Percentiles rank a stretch among this genome's conserved stretches.
Conservation (phyloP, 2,329 filamentous ascomycete species). For the Sodiomyces alkalinus region DNA sequence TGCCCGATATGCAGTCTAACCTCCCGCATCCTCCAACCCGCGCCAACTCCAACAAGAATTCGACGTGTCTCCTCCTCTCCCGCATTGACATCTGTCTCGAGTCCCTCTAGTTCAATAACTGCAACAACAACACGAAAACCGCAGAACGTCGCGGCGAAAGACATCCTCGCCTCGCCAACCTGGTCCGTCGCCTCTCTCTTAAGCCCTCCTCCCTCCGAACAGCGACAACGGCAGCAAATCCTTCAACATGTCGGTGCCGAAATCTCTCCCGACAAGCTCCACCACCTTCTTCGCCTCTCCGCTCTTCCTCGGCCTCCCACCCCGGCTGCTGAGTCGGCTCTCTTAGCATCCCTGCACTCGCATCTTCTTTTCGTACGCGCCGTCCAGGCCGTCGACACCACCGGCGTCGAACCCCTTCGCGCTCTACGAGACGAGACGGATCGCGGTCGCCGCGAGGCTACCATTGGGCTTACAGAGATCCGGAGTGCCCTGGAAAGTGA, state of each 20-base stretch:
- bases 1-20: no score
- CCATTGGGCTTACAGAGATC: conserved; percentile 43
- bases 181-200: conserved; percentile 77
- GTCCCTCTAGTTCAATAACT: no score
- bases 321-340: conserved; percentile 46
- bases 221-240: no score
- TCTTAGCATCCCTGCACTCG: conserved; percentile 60
- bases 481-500: conserved; percentile 43
- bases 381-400: conserved; percentile 66
- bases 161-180: conserved; percentile 48
- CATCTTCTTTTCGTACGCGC: conserved; percentile 87
- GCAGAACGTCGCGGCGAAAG: no score
- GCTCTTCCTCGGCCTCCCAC: conserved; percentile 62
- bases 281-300: conserved; percentile 76
- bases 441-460: conserved; percentile 35
- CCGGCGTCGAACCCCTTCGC: conserved; percentile 55
- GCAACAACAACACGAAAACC: no score
- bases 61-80: no score
- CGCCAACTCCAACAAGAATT: no score
- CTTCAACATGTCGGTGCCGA: no score
- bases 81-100: no score
- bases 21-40: no score
- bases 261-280: conserved; percentile 54
- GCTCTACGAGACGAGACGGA: conserved; percentile 70
- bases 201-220: conserved; percentile 14